Conservation (phyloP, 495 filamentous ascomycete species). For the Tuber umbilicatum region DNA sequence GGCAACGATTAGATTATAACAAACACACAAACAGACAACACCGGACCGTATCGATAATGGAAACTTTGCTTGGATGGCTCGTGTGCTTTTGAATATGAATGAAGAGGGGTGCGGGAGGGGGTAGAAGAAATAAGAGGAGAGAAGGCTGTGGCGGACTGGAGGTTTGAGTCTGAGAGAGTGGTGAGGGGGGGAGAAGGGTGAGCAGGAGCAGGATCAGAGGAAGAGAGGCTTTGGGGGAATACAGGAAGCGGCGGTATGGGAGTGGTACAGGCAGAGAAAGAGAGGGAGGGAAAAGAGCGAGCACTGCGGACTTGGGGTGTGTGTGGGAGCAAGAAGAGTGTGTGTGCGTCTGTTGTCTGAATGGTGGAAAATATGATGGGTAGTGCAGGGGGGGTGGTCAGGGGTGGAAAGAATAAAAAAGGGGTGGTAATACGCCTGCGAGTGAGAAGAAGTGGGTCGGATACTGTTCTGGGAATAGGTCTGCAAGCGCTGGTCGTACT, state of each 20-base stretch:
- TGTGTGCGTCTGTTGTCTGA: constrained; percentile 36
- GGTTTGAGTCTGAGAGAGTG: not conserved
- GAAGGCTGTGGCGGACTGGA: constrained; percentile 23
- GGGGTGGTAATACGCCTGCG: constrained; percentile 37
- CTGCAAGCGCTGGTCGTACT: constrained; percentile 36
- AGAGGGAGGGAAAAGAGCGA: constrained; percentile 40
- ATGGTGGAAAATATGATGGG: constrained; percentile 44
- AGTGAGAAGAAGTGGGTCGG: constrained; percentile 28
- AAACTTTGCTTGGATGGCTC: constrained; percentile 29
- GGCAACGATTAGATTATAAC: constrained; percentile 40
- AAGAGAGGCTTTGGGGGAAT: constrained; percentile 37
- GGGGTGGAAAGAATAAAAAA: constrained; percentile 31
- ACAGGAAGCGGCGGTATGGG: constrained; percentile 44
- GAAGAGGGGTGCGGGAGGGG: constrained; percentile 37
- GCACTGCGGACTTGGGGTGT: constrained; percentile 43
- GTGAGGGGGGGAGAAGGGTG: constrained; percentile 29
- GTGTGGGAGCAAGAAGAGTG: constrained; percentile 42
- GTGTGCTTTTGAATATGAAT: constrained; percentile 27
- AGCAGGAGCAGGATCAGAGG: constrained; percentile 28
- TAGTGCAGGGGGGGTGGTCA: constrained; percentile 43
- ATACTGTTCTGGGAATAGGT: constrained; percentile 35
- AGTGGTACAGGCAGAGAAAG: constrained; percentile 43
- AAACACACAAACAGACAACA: constrained; percentile 14
- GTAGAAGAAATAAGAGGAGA: constrained; percentile 37
- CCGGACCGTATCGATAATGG: constrained; percentile 31